Base-by-base conservation (phyloP, 1,284 basidiomycete species). In the Ceratobasidium sp. region DNA sequence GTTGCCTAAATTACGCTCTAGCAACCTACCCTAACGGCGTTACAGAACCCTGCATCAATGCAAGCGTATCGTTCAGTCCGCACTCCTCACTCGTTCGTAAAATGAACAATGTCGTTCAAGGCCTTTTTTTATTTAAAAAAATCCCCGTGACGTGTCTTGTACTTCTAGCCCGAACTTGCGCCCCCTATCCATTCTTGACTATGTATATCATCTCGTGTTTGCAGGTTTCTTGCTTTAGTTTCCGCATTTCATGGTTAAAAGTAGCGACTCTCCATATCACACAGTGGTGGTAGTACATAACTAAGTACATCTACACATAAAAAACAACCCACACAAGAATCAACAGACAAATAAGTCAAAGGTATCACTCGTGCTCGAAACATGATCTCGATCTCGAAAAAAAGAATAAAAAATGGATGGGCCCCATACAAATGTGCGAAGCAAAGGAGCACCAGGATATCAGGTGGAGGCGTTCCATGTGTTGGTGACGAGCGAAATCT, bases 241-340 rank as follows among this genome's bases (percentile, higher is more conserved):
- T n/a, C n/a, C n/a, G n/a, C n/a, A n/a, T n/a, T n/a, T n/a, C n/a
- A n/a, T n/a, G n/a, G n/a, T n/a, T 13, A 18, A 16, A 30, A 67
- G 52, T 21, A 30, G 23, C 9, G 38, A 49, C 49, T 13, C 54
- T 59, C 67, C 54, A 70, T 47, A 46, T 32, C 28, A 59, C 30
- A 47, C 55, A n/a, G 26, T 55, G 28, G 43, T 70, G 54, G 26
- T 23, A 38, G 46, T 70, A 70, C 67, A 70, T 46, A 50, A 59
- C 26, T 59, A 70, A 57, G 67, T 70, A 70, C 67, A 70, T 70
- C 67, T 70, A 70, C 67, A 59, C 38, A 50, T 70, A 70, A 47
- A 55, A 54, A 43, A 46, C 38, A 35, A 23, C n/a, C n/a, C 55
- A 35, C 30, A 30, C 54, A 30, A 67, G 44, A 63, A 30, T 54